Conservation (phyloP, 768 basidiomycete species). For the Boletus rufocinnamomeus region DNA sequence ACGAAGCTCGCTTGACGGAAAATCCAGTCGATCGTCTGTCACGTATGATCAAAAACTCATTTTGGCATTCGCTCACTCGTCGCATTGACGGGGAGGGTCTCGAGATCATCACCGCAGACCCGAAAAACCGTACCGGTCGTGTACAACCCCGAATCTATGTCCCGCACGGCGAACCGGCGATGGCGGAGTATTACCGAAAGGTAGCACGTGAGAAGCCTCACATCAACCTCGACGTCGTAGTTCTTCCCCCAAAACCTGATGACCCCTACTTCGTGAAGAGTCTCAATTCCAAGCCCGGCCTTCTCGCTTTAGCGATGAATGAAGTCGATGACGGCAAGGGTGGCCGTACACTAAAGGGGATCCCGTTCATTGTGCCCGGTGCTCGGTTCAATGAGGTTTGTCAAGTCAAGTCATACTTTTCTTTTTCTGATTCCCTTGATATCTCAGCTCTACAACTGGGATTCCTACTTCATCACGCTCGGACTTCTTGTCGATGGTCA, state of each 20-base stretch:
- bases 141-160: constrained; percentile 94
- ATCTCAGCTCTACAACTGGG: constrained; percentile 87
- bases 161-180: constrained; percentile 88
- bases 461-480: constrained; percentile 91
- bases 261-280: constrained; percentile 89
- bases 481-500: constrained; percentile 95
- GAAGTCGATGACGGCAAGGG: constrained; percentile 79
- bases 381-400: constrained; percentile 90
- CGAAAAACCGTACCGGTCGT: constrained; percentile 93
- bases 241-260: constrained; percentile 84
- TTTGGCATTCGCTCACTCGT: constrained; percentile 97
- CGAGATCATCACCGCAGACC: constrained; percentile 96
- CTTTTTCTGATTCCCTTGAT: constrained; percentile 9
- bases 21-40: constrained; percentile 97
- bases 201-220: constrained; percentile 93
- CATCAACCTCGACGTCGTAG: constrained; percentile 89
- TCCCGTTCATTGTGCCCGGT: constrained; percentile 97
- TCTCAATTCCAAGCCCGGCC: constrained; percentile 91
- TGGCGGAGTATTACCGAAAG: constrained; percentile 93
- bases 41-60: constrained; percentile 96
- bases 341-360: constrained; percentile 82
- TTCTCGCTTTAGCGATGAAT: constrained; percentile 94
- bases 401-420: constrained; percentile 10
- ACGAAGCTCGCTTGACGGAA: constrained; percentile 95
- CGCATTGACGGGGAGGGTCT: constrained; percentile 97